phyloP scores from a whole-genome alignment of 345 rosid genomes.

The Populus alba region DNA sequence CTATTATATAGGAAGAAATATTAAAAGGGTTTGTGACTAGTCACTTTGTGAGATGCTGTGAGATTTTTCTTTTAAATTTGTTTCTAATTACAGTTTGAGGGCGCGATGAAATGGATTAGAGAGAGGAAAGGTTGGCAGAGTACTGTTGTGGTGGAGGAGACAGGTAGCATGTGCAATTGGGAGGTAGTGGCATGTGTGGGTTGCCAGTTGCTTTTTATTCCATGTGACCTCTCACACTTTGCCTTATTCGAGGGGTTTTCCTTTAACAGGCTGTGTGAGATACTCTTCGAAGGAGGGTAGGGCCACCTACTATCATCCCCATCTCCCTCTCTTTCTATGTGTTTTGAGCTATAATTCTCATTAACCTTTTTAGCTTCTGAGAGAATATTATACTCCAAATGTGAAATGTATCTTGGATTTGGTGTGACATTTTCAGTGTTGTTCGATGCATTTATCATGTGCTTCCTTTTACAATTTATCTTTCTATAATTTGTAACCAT shows the following conservation, averaged over 20 bases:
- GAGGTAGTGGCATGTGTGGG: conserved; percentile 39
- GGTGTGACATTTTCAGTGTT: conserved; percentile 20
- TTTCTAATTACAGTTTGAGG: not conserved
- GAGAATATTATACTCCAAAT: conserved; percentile 21
- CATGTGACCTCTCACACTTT: conserved; percentile 32
- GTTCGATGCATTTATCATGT: conserved; percentile 10
- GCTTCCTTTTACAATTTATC: not conserved
- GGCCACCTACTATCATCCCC: conserved; percentile 11
- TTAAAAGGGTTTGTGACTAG: conserved; percentile 6
- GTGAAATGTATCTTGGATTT: conserved; percentile 19
- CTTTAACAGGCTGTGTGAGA: conserved; percentile 23
- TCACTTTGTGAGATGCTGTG: not conserved
- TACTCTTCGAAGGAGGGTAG: conserved; percentile 1
- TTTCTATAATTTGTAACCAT: not conserved
- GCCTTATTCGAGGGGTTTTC: conserved; percentile 23
- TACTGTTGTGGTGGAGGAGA: conserved; percentile 20
- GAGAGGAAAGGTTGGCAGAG: not conserved
- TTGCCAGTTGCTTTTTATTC: conserved; percentile 36
- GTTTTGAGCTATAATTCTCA: conserved; percentile 5
- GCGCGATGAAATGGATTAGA: conserved; percentile 3
- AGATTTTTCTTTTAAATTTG: not conserved
- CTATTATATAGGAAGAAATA: not conserved
- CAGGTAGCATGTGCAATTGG: conserved; percentile 42
- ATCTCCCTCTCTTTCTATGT: not conserved
- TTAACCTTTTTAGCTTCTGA: conserved; percentile 7